Percentiles rank a stretch among this genome's conserved stretches.
Conservation (phyloP, 768 basidiomycete species). For the Mrakia gelida region DNA sequence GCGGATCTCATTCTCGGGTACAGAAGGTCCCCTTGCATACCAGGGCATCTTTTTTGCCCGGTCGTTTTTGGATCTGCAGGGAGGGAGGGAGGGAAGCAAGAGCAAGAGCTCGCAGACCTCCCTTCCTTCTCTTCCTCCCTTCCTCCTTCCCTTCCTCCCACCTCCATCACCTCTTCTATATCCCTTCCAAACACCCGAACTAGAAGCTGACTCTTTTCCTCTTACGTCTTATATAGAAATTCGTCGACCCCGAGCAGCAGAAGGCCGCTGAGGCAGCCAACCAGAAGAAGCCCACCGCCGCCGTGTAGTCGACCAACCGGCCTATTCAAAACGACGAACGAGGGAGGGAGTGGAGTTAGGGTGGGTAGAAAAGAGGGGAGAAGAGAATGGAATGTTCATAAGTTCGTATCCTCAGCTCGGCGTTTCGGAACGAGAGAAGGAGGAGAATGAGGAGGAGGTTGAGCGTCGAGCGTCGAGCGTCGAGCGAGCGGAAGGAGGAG, state of each 20-base stretch:
- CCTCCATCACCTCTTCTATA: background rate
- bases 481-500: too few species aligned
- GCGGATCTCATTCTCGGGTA: too few species aligned
- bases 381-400: slow-evolving; percentile 2
- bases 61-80: too few species aligned
- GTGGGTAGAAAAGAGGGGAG: background rate
- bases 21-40: too few species aligned
- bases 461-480: background rate
- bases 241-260: slow-evolving; percentile 26
- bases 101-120: background rate
- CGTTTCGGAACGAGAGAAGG: background rate
- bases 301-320: background rate
- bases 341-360: background rate
- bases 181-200: background rate
- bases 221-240: background rate
- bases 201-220: background rate
- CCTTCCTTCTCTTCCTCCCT: background rate
- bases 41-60: too few species aligned
- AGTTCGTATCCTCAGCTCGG: background rate
- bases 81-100: background rate
- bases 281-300: slow-evolving; percentile 20
- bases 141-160: background rate
- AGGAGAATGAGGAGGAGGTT: background rate
- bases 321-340: background rate
- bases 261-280: background rate